A percentile compares a stretch with the other conserved stretches of the same genome.
These are phyloP conservation scores for Aspergillus campestris DNA, from an alignment of 495 filamentous ascomycete genomes.

Conservation along the genomic window DNA sequence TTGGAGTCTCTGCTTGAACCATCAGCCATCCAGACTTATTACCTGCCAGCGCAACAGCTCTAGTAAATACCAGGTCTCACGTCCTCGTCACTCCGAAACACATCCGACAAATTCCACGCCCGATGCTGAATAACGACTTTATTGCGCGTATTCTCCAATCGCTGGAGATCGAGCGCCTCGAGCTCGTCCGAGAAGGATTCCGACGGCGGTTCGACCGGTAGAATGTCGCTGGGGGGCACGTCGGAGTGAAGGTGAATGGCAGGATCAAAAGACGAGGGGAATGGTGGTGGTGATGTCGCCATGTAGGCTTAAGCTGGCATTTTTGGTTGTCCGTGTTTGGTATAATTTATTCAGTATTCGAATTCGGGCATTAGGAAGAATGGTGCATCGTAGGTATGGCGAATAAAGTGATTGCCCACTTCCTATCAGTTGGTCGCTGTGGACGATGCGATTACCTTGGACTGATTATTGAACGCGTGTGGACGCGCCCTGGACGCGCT, in stretches of 20 bases:
- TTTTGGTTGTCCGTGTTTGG: background rate
- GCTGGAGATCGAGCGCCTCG: slow-evolving; percentile 45
- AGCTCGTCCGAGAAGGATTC: slow-evolving; percentile 52
- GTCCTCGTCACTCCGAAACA: slow-evolving; percentile 56
- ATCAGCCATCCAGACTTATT: slow-evolving; percentile 9
- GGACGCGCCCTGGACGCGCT: slow-evolving; percentile 26
- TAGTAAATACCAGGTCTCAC: slow-evolving; percentile 33
- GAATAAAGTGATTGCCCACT: too few relatives aligned
- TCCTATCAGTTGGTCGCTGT: too few relatives aligned
- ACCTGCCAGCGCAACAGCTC: background rate
- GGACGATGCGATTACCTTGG: background rate
- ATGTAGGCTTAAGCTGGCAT: slow-evolving; percentile 21
- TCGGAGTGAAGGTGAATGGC: slow-evolving; percentile 45
- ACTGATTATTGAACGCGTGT: slow-evolving; percentile 21
- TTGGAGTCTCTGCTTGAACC: slow-evolving; percentile 29
- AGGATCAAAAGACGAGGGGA: slow-evolving; percentile 45
- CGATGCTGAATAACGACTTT: slow-evolving; percentile 59
- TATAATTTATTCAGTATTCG: background rate
- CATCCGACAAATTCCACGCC: slow-evolving; percentile 47
- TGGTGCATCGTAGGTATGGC: too few relatives aligned
- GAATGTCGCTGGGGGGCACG: slow-evolving; percentile 11
- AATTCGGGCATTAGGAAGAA: too few relatives aligned
- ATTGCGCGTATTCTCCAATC: slow-evolving; percentile 44
- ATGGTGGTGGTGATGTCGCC: slow-evolving; percentile 27
- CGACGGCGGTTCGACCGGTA: slow-evolving; percentile 17